Evolutionary conservation across 2,329 filamentous ascomycete genomes (phyloP).

Genomic region (Beauveria asiatica): DNA sequence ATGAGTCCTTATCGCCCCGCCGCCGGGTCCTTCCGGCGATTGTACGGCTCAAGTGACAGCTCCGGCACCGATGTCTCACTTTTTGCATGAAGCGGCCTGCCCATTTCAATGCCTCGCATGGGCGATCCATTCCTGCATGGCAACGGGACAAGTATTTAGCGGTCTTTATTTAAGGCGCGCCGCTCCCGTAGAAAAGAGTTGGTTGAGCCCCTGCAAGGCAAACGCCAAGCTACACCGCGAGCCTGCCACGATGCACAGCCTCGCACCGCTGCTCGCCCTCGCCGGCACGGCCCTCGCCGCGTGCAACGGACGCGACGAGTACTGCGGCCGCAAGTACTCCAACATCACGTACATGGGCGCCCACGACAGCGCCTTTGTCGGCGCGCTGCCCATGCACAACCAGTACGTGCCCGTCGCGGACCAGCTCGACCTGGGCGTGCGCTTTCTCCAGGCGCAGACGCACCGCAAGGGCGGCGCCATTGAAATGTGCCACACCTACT

Average conservation of each 20-base stretch:
- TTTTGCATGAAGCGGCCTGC: background rate
- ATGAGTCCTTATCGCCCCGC: background rate
- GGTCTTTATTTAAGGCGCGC: too few species aligned
- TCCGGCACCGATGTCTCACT: background rate
- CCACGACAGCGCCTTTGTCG: slow-evolving; percentile 59
- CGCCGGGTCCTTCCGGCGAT: background rate
- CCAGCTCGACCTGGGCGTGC: slow-evolving; percentile 54
- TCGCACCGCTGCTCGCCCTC: background rate
- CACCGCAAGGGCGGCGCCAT: slow-evolving; percentile 44
- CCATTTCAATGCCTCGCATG: background rate
- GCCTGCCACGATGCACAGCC: background rate
- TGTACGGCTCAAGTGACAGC: background rate
- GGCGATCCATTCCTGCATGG: background rate
- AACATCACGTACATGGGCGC: slow-evolving; percentile 54
- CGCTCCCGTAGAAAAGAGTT: background rate
- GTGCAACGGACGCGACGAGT: slow-evolving; percentile 51
- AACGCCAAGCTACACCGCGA: background rate
- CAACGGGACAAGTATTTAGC: too few species aligned
- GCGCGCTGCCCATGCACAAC: slow-evolving; percentile 44
- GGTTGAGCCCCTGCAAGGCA: background rate
- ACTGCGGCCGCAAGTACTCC: slow-evolving; percentile 50
- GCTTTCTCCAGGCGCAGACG: slow-evolving; percentile 57
- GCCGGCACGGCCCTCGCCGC: slow-evolving; percentile 14
- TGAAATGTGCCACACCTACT: slow-evolving; percentile 57
- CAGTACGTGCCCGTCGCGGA: slow-evolving; percentile 50